phyloP scores from a whole-genome alignment of 495 filamentous ascomycete genomes.

The Massariosphaeria phaeospora region DNA sequence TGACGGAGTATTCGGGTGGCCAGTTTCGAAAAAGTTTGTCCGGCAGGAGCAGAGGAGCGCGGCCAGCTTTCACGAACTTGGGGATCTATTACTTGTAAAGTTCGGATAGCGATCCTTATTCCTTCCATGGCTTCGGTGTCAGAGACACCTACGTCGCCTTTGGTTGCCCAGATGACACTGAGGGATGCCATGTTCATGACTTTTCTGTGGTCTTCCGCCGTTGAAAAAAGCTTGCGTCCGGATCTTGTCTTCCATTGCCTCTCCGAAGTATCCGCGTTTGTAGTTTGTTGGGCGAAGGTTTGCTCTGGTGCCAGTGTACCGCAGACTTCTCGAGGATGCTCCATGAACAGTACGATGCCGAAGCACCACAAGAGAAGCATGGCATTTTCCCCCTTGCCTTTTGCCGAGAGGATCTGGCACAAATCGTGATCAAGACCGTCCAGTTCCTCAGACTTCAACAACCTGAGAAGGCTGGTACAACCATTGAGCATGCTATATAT shows the following conservation, averaged over 20 bases:
- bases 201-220: conserved; percentile 46
- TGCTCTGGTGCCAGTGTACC: background rate
- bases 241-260: conserved; percentile 19
- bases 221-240: conserved; percentile 45
- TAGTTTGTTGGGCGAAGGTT: background rate
- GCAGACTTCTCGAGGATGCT: conserved; percentile 3
- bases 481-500: conserved; percentile 36
- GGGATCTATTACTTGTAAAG: conserved; percentile 45
- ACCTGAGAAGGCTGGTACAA: conserved; percentile 25
- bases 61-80: conserved; percentile 46
- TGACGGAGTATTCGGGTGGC: conserved; percentile 46
- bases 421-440: conserved; percentile 30
- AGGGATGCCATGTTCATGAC: conserved; percentile 54
- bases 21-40: conserved; percentile 47
- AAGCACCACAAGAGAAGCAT: conserved; percentile 27
- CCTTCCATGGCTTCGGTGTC: conserved; percentile 45
- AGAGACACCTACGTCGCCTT: conserved; percentile 42
- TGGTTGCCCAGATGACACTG: conserved; percentile 51
- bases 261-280: background rate
- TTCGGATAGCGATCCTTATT: conserved; percentile 48
- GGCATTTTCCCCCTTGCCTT: conserved; percentile 1
- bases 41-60: background rate
- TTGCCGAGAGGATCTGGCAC: conserved; percentile 26
- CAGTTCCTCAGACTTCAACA: conserved; percentile 21
- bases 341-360: conserved; percentile 17